Percentiles rank a stretch among this genome's conserved stretches.
Conservation (phyloP, 441 rosid genomes). For the Biscutella auriculata region DNA sequence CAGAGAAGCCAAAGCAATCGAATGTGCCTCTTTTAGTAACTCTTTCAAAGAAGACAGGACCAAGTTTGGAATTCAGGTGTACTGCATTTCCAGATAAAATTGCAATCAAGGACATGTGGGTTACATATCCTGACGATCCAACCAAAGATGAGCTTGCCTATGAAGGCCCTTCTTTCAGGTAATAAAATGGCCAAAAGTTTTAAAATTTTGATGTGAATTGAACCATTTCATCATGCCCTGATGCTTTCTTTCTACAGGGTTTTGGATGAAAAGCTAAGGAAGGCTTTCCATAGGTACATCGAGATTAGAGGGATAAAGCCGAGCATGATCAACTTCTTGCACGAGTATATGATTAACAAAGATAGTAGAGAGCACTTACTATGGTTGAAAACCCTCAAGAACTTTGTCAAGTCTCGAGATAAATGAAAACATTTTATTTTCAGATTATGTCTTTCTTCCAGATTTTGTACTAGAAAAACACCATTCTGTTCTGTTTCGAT, state of each 20-base stretch:
- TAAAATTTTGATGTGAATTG: background rate
- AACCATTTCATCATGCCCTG: background rate
- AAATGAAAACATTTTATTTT: background rate
- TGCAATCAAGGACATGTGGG: constrained; percentile 45
- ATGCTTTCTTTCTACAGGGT: constrained; percentile 30
- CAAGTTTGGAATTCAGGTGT: constrained; percentile 48
- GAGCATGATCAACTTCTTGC: constrained; percentile 65
- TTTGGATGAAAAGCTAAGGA: constrained; percentile 71
- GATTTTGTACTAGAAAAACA: constrained; percentile 1
- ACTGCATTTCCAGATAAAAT: constrained; percentile 66
- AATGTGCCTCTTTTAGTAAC: constrained; percentile 59
- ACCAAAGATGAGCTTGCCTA: constrained; percentile 46
- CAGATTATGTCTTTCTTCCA: background rate
- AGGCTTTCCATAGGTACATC: constrained; percentile 59
- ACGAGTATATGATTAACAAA: constrained; percentile 76
- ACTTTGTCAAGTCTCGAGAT: constrained; percentile 39
- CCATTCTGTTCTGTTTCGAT: background rate
- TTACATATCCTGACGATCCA: constrained; percentile 35
- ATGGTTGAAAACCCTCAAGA: constrained; percentile 65
- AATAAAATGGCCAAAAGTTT: background rate
- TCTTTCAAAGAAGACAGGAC: constrained; percentile 49
- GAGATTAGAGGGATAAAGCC: constrained; percentile 75
- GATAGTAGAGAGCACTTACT: constrained; percentile 52
- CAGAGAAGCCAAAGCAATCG: constrained; percentile 40
- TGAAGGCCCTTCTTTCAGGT: constrained; percentile 82